These are phyloP conservation scores for Erigeron canadensis DNA, from an alignment of 129 eudicot genomes.

Conservation along the genomic window DNA sequence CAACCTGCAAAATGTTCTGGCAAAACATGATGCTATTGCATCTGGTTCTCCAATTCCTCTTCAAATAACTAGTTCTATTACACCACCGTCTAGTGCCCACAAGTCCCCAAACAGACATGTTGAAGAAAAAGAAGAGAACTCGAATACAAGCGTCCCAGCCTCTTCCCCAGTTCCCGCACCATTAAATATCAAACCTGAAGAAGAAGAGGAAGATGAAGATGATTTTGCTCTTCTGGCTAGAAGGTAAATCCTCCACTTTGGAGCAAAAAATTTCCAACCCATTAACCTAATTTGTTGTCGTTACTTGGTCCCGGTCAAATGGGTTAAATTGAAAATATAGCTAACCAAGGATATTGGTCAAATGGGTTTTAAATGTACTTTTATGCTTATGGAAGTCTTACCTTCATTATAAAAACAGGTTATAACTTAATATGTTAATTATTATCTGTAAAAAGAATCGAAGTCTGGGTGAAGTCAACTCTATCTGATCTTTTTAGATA, in stretches of 20 bases:
- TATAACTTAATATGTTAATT: neutral
- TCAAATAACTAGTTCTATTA: constrained; percentile 29
- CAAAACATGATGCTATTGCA: constrained; percentile 88
- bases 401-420: neutral
- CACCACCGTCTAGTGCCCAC: constrained; percentile 19
- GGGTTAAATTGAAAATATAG: neutral
- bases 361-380: neutral
- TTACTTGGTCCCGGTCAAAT: neutral
- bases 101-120: constrained; percentile 32
- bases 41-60: constrained; percentile 74
- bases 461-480: neutral
- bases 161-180: constrained; percentile 34
- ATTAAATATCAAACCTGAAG: constrained; percentile 25
- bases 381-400: neutral
- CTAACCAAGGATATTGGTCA: neutral
- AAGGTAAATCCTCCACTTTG: constrained; percentile 42
- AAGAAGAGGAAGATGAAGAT: constrained; percentile 85
- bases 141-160: constrained; percentile 26
- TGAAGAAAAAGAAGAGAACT: constrained; percentile 30
- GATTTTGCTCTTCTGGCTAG: constrained; percentile 85
- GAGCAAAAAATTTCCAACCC: neutral
- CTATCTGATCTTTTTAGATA: neutral
- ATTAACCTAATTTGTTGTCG: neutral
- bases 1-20: constrained; percentile 57
- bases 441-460: no score